phyloP scores from a whole-genome alignment of 352 stramenopile species.

The Phytopythium mirpurense region DNA sequence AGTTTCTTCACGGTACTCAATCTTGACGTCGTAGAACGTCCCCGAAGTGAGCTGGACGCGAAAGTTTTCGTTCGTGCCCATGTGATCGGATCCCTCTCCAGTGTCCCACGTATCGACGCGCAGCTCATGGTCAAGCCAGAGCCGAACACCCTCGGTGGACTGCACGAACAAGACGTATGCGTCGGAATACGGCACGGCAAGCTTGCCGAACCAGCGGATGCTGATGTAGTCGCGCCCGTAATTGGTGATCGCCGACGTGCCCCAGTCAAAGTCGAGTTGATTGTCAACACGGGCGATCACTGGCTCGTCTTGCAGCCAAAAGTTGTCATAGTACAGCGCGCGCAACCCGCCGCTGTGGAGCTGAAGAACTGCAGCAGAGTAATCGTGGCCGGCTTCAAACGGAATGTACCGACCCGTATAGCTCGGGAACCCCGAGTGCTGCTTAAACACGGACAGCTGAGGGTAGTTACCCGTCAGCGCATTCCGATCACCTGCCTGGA shows the following conservation, averaged over 20 bases:
- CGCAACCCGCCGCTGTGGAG: slow-evolving; percentile 87
- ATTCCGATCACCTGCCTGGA: slow-evolving; percentile 54
- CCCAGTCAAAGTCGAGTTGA: slow-evolving; percentile 87
- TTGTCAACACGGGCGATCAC: slow-evolving; percentile 86
- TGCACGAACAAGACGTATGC: slow-evolving; percentile 91
- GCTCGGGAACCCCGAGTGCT: slow-evolving; percentile 87
- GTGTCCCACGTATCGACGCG: slow-evolving; percentile 90
- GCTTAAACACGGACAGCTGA: slow-evolving; percentile 81
- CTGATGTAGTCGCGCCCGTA: slow-evolving; percentile 95
- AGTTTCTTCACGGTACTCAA: slow-evolving; percentile 95
- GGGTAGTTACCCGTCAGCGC: slow-evolving; percentile 81
- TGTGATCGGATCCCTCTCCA: slow-evolving; percentile 16
- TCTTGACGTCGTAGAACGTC: slow-evolving; percentile 90
- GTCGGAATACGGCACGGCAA: slow-evolving; percentile 74
- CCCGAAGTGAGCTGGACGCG: slow-evolving; percentile 54
- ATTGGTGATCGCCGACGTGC: slow-evolving; percentile 86
- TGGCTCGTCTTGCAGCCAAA: slow-evolving; percentile 91
- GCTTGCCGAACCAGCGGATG: slow-evolving; percentile 93
- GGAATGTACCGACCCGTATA: slow-evolving; percentile 92
- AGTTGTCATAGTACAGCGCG: slow-evolving; percentile 95
- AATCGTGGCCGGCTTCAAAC: slow-evolving; percentile 44
- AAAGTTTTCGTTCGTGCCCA: slow-evolving; percentile 60
- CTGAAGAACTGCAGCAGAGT: slow-evolving; percentile 89
- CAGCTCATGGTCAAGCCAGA: slow-evolving; percentile 93
- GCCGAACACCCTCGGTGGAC: slow-evolving; percentile 89